Base-by-base conservation (phyloP, 371 early-diverging fungal species). In the Gilbertella persicaria region DNA sequence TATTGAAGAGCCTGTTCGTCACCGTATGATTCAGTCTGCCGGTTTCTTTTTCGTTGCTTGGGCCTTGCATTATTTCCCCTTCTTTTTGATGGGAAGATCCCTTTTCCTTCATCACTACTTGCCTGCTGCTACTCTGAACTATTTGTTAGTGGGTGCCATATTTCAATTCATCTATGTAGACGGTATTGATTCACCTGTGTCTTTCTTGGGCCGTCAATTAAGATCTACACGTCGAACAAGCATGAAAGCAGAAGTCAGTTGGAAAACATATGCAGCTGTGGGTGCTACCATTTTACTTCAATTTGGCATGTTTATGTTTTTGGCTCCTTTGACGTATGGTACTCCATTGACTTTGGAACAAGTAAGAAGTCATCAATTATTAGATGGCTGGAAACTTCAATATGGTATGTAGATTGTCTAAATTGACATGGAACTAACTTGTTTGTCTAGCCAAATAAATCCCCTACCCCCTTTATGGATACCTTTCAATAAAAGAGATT, bases 31-130 rank as follows among this genome's bases (percentile, higher is more conserved):
- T 38, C 75, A 79, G 33, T 82, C 88, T 0, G 80, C 82, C 19
- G 94, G 93, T 0, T 96, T 95, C 78, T 81, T 96, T 53, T 75
- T 91, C 26, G 50, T 90, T 4, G 92, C 89, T 17, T 99, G 94
- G 92, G 52, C 79, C 8, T 64, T 94, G 26, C 99, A 99, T 69
- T 98, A 92, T 64, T 35, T 95, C 14, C 99, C 99, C 3, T 99
- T 98, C 81, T 97, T 95, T 76, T 55, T 91, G 44, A 93, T 97
- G 93, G 97, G 95, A 13, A 88, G 99, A 42, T 87, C 92, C 25
- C 77, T 98, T 14, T 99, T 98, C 74, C 72, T 98, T 47, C 99
- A 98, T 75, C 99, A 99, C 73, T 99, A 99, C 66, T 75, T 98
- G 26, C 98, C 98, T 1, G 90, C 94, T 8, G 81, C 90, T 1